Evolutionary conservation across 345 rosid species (phyloP), one percentile per base, ranked within the genome.

Genomic region (Pistacia integerrima): DNA sequence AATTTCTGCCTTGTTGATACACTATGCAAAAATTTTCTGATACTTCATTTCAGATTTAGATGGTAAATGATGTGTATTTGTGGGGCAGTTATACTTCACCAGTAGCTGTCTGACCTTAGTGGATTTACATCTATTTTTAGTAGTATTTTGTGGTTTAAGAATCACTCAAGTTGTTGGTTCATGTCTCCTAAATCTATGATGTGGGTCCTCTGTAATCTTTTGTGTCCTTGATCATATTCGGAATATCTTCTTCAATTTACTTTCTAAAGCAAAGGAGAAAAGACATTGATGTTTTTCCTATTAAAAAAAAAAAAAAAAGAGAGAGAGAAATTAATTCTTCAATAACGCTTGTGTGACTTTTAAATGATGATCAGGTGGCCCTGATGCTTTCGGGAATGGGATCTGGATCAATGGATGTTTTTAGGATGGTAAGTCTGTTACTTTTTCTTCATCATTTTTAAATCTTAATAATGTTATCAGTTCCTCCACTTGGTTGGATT

Each of bases 331-430:
- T 71, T 71, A 36, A 8, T 41, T 44, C 44, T 59, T 17, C 11
- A 16, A 12, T 77, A 25, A 58, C 74, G 64, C 49, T 74, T 64
- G 11, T 41, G 56, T 9, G 11, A 17, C 46, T 78, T 72, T 52
- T 73, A 54, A 64, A 82, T 81, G 79, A 71, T 85, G 79, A 77
- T 71, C 89, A 93, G 99, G 99, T 93, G 56, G 99, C 90, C 70
- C 70, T 95, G 70, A 93, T 95, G 99, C 99, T 95, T 78, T 88
- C 99, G 41, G 99, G 99, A 77, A 93, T 95, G 99, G 99, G 98
- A 65, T 80, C 94, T 51, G 89, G 82, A 63, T 82, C 89, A 3
- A 64, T 79, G 5, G 97, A 95, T 74, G 95, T 93, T 79, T 95
- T 95, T 85, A 87, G 97, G 85, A 85, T 88, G 92, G 98, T 95